Evolutionary conservation across 164 flowering plant species (phyloP).

Genomic region (Akebia trifoliata): DNA sequence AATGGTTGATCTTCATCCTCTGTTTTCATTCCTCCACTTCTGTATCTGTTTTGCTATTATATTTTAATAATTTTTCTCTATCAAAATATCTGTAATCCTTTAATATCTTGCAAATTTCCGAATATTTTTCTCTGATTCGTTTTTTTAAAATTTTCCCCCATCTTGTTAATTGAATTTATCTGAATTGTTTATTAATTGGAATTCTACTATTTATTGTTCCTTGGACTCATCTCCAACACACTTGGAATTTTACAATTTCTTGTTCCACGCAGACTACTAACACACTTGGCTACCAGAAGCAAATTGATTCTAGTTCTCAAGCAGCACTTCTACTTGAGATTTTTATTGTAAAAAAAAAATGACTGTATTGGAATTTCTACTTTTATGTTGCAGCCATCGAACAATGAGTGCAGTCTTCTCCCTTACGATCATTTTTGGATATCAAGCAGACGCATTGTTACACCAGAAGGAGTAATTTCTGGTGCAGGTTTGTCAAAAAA

Average conservation of each 20-base stretch:
- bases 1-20: neutral
- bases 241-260: too few relatives aligned
- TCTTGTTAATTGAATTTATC: too few relatives aligned
- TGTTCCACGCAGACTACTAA: neutral
- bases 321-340: too few relatives aligned
- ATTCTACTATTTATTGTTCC: too few relatives aligned
- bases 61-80: neutral
- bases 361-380: neutral
- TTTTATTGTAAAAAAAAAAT: too few relatives aligned
- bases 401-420: slow-evolving; percentile 61
- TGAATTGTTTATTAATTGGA: too few relatives aligned
- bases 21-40: neutral
- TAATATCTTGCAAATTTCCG: too few relatives aligned
- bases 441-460: slow-evolving; percentile 75
- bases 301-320: neutral
- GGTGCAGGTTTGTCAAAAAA: slow-evolving; percentile 69
- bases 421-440: slow-evolving; percentile 72
- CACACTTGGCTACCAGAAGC: neutral
- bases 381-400: slow-evolving; percentile 35
- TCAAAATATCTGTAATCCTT: too few relatives aligned
- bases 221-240: too few relatives aligned
- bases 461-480: slow-evolving; percentile 64
- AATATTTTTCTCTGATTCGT: too few relatives aligned
- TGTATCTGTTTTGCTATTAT: neutral
- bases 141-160: too few relatives aligned